Conservation (phyloP, 371 early-diverging fungal species). For the Synchytrium microbalum region DNA sequence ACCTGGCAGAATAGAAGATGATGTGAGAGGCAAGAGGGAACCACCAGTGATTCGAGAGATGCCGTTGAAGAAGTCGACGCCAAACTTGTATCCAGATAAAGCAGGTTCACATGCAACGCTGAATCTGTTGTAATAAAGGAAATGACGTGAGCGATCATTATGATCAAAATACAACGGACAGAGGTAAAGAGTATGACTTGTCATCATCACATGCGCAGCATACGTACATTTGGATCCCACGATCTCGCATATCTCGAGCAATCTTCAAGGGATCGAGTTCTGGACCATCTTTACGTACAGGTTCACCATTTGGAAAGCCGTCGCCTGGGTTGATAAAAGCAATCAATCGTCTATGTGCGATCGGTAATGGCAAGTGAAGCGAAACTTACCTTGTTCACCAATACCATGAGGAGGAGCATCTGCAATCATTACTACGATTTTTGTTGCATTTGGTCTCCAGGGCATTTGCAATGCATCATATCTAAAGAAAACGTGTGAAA, state of each 20-base stretch:
- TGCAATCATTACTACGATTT: constrained; percentile 14
- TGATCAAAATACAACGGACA: constrained; percentile 1
- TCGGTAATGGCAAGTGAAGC: too few species aligned
- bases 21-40: constrained; percentile 8
- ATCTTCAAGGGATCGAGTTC: constrained; percentile 11
- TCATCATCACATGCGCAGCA: too few species aligned
- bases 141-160: constrained; percentile 4
- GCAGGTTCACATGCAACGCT: constrained; percentile 17
- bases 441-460: constrained; percentile 14
- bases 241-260: constrained; percentile 1
- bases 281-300: neutral
- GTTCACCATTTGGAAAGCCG: constrained; percentile 19
- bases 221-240: constrained; percentile 6
- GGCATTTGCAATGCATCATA: constrained; percentile 4
- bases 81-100: constrained; percentile 7
- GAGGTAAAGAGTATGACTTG: neutral
- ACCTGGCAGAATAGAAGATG: constrained; percentile 12
- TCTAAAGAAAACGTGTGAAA: too few species aligned
- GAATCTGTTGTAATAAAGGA: too few species aligned
- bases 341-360: too few species aligned
- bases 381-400: too few species aligned
- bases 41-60: constrained; percentile 13
- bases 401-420: constrained; percentile 18
- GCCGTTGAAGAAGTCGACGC: constrained; percentile 12
- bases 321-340: too few species aligned